Evolutionary conservation across 345 rosid species (phyloP).

Genomic region (Physaria fendleri): DNA sequence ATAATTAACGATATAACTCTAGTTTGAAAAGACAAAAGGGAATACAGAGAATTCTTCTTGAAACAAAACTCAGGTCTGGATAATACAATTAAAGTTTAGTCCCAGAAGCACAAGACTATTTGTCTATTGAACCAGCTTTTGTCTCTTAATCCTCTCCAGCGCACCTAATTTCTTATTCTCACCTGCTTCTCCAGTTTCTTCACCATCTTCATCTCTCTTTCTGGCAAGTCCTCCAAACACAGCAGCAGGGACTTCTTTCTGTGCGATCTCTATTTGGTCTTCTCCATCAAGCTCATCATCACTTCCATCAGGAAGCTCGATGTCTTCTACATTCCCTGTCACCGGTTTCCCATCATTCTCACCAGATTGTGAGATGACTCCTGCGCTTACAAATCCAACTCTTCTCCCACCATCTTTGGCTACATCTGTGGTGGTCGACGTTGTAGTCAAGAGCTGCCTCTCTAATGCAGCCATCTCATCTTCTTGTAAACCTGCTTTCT

Average conservation of each 20-base stretch:
- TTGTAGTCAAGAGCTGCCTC: slow-evolving; percentile 61
- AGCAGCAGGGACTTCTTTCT: slow-evolving; percentile 76
- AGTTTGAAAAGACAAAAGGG: too few species aligned
- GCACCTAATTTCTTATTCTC: slow-evolving; percentile 56
- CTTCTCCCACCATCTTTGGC: slow-evolving; percentile 44
- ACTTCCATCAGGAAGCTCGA: slow-evolving; percentile 75
- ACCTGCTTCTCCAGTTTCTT: slow-evolving; percentile 13
- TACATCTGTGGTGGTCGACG: slow-evolving; percentile 21
- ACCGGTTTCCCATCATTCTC: slow-evolving; percentile 33
- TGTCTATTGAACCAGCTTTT: slow-evolving; percentile 26
- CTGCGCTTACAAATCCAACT: slow-evolving; percentile 94
- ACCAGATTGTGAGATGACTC: slow-evolving; percentile 58
- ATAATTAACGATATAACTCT: too few species aligned
- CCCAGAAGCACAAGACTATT: background rate
- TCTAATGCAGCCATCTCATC: slow-evolving; percentile 95
- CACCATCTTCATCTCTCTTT: slow-evolving; percentile 53
- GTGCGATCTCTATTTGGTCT: slow-evolving; percentile 60
- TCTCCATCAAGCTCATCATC: slow-evolving; percentile 60
- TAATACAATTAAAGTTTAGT: background rate
- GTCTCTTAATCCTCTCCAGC: slow-evolving; percentile 75
- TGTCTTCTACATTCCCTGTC: slow-evolving; percentile 62
- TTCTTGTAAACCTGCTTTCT: slow-evolving; percentile 72
- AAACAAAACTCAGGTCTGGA: too few species aligned
- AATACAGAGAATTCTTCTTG: too few species aligned
- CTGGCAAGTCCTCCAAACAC: slow-evolving; percentile 71